Evolutionary conservation across 352 stramenopile genomes (phyloP), one percentile per base, ranked within the genome.

Genomic region (Stephanocyclus meneghinianus): DNA sequence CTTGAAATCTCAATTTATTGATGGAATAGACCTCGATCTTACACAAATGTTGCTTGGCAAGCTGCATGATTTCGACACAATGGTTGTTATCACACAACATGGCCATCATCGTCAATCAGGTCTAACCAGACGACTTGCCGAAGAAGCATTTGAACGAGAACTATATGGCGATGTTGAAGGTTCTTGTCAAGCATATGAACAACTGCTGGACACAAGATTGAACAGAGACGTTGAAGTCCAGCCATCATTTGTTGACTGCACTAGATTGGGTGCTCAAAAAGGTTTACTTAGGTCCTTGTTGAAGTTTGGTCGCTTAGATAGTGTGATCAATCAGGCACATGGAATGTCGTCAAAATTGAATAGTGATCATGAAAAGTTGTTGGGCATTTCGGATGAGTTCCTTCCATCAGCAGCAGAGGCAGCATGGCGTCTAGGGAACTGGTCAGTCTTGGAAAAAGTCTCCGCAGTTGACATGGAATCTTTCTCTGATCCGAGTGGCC

Each of bases 61-160:
- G 26, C 74, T 95, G 16, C 83, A 90, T 65, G 91, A 95, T 85
- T 91, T 88, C 65, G 88, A 94, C 79, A 92, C 89, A 44, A 90
- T 95, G 82, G 64, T 82, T 30, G 77, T 84, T 60, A 63, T 95
- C 18, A 64, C 65, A 29, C 69, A 88, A 66, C 81, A 87, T 55
- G 81, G 63, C 76, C 67, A 72, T 7, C 45, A 60, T 13, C 57
- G 21, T 57, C 40, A 45, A 59, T 75, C 55, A 71, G 79, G 77
- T 59, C 69, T 78, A 29, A 75, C 37, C 15, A 84, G 53, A 73
- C 75, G 60, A 79, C 48, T 85, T 35, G 40, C 60, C 1, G 63
- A 85, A 73, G 74, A 83, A 64, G 81, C 76, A 32, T 37, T 47
- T 26, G 73, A 85, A 77, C 44, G 71, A 74, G 90, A 94, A 76